A percentile compares a stretch with the other conserved stretches of the same genome.
These are phyloP conservation scores for Tephrocybe sp. DNA, from an alignment of 768 basidiomycete species.

Conservation along the genomic window DNA sequence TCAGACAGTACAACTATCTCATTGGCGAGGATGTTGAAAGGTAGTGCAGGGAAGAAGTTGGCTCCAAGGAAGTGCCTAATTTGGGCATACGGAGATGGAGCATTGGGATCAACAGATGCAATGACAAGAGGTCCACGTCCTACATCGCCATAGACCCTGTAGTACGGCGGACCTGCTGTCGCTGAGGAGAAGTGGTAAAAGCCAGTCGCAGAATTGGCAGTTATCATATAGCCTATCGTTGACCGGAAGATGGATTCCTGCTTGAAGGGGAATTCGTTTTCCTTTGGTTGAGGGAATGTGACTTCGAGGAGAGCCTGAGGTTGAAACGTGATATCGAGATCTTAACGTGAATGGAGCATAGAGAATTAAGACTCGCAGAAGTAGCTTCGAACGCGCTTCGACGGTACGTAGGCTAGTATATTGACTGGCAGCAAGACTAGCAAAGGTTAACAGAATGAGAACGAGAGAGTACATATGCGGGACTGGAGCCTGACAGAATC, in stretches of 20 bases:
- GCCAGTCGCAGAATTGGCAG: too few species aligned
- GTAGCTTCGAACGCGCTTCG: slow-evolving; percentile 27
- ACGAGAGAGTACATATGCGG: background rate
- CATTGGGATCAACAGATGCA: slow-evolving; percentile 44
- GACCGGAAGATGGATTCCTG: slow-evolving; percentile 20
- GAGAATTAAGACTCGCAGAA: slow-evolving; percentile 18
- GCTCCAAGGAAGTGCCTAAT: slow-evolving; percentile 47
- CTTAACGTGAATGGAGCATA: background rate
- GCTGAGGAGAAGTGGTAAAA: background rate
- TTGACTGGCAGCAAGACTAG: slow-evolving; percentile 20
- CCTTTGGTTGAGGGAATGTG: slow-evolving; percentile 21
- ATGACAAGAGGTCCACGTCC: slow-evolving; percentile 43
- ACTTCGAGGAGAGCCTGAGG: slow-evolving; percentile 24
- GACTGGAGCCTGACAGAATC: too few species aligned
- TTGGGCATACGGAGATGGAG: slow-evolving; percentile 47
- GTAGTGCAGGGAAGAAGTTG: slow-evolving; percentile 32
- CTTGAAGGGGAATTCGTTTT: slow-evolving; percentile 20
- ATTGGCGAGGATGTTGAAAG: slow-evolving; percentile 42
- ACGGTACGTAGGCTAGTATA: slow-evolving; percentile 27
- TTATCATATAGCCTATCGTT: too few species aligned
- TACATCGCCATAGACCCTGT: slow-evolving; percentile 22
- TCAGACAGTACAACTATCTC: slow-evolving; percentile 44
- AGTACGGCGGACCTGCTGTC: slow-evolving; percentile 5
- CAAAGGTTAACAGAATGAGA: background rate
- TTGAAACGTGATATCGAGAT: slow-evolving; percentile 20